These are phyloP conservation scores for Blepharisma undulans DNA, from an alignment of 169 alveolate species.

Conservation along the genomic window DNA sequence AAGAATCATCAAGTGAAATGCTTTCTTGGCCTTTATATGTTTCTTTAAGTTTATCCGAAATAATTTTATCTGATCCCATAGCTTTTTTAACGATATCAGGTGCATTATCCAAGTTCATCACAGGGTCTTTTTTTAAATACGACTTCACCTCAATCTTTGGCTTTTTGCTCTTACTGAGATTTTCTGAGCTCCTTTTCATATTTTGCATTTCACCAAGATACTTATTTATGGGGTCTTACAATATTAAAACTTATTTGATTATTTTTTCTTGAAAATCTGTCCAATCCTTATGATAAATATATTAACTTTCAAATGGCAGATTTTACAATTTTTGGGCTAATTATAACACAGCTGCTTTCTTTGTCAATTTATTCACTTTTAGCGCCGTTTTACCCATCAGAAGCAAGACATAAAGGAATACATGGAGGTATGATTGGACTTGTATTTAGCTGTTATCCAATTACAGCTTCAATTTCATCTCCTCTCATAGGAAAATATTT, in stretches of 20 bases:
- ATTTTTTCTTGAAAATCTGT: neutral
- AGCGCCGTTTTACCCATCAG: slow-evolving; percentile 30
- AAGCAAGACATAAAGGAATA: slow-evolving; percentile 4
- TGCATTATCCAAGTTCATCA: neutral
- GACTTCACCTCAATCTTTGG: neutral
- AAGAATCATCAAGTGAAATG: neutral
- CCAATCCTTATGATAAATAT: neutral
- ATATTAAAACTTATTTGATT: neutral
- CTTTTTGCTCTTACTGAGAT: neutral
- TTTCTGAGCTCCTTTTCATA: neutral
- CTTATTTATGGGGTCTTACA: neutral
- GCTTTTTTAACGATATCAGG: neutral
- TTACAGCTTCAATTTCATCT: slow-evolving; percentile 1
- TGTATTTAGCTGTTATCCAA: neutral
- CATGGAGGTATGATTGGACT: neutral
- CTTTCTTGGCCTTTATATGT: neutral
- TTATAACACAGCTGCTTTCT: slow-evolving; percentile 2
- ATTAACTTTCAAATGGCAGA: neutral
- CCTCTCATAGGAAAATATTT: neutral
- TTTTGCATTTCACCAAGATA: neutral
- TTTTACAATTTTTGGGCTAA: neutral
- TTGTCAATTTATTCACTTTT: slow-evolving; percentile 8
- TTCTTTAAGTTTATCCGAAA: neutral
- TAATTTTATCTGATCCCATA: neutral
- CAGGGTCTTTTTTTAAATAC: neutral